Base-by-base conservation (phyloP, 179 eudicot species). In the Patellifolia procumbens region DNA sequence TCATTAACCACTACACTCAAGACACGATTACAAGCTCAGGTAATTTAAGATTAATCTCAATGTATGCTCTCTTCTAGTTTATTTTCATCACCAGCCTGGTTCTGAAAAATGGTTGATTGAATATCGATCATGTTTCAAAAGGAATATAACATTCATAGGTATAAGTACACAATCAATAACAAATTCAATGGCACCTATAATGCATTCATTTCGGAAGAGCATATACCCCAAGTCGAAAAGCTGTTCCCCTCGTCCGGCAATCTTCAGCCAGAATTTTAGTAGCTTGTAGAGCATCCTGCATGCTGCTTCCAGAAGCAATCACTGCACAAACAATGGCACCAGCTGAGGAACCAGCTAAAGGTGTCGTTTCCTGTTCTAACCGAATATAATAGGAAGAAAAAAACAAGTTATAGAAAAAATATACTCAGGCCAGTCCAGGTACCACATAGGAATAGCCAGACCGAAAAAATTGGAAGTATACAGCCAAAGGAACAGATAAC, bases 261-360 rank as follows among this genome's bases (percentile, higher is more conserved):
- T 96, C 98, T 81, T 91, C 89, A 80, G 99, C 98, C 83, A 96
- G 77, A 59, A 85, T 71, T 89, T 96, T 96, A 49, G 99, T 93
- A 78, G 91, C 97, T 68, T 79, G 64, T 78, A 96, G 76, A 49
- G 99, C 99, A 65, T 90, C 97, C 74, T 88, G 77, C 99, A 96
- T 96, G 82, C 85, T 90, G 74, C 86, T 84, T 76, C 98, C 99
- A 63, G 97, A 89, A 69, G 98, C 99, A 84, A 96, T 82, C 75
- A 89, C 97, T 65, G 97, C 99, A 84, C 97, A 90, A 51, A 93
- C 93, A 83, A 96, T 96, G 72, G 99, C 98, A 84, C 98, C 99
- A 82, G 99, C 99, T 34, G 99, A 96, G 75, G 99, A 89, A 83
- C 99, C 99, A 76, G 99, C 97, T 84, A 96, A 85, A 42, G 99